A percentile compares a stretch with the other conserved stretches of the same genome.
These are phyloP conservation scores for Coemansia sp. DNA, from an alignment of 192 early-diverging fungal species.

Conservation along the genomic window DNA sequence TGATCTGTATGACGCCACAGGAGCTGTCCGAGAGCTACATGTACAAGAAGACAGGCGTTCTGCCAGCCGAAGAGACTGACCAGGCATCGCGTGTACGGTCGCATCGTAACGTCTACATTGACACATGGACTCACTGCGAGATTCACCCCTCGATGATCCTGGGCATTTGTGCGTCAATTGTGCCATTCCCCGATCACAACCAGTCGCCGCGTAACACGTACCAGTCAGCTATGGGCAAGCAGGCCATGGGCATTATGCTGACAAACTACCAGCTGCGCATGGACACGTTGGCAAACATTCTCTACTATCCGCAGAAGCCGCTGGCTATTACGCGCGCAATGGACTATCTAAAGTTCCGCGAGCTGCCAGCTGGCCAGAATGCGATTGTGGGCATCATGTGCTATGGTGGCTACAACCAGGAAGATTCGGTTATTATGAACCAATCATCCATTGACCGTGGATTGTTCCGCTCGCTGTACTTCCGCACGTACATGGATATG, in stretches of 20 bases:
- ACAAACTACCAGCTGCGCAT: constrained; percentile 96
- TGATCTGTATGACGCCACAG: constrained; percentile 97
- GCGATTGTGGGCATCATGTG: constrained; percentile 95
- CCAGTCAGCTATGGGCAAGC: constrained; percentile 99
- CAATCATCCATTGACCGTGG: constrained; percentile 97
- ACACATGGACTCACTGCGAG: constrained; percentile 97
- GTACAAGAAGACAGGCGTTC: constrained; percentile 49
- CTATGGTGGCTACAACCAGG: constrained; percentile 99
- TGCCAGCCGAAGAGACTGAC: constrained; percentile 57
- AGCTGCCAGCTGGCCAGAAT: constrained; percentile 97
- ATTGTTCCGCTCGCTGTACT: constrained; percentile 95
- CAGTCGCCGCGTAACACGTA: constrained; percentile 99
- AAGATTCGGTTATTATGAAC: constrained; percentile 99
- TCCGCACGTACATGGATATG: constrained; percentile 92
- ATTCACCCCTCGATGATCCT: constrained; percentile 99
- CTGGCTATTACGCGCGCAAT: constrained; percentile 92
- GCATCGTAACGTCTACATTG: constrained; percentile 64
- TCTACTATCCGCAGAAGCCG: constrained; percentile 99
- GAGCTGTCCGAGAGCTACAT: constrained; percentile 74
- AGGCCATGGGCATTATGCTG: constrained; percentile 98
- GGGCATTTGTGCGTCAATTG: constrained; percentile 98
- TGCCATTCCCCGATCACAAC: constrained; percentile 99
- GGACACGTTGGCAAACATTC: constrained; percentile 98
- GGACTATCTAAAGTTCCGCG: constrained; percentile 94
- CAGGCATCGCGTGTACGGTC: constrained; percentile 73